Conservation (phyloP, 805 yeast genomes). For the Sugiyamaella chiloensis region DNA sequence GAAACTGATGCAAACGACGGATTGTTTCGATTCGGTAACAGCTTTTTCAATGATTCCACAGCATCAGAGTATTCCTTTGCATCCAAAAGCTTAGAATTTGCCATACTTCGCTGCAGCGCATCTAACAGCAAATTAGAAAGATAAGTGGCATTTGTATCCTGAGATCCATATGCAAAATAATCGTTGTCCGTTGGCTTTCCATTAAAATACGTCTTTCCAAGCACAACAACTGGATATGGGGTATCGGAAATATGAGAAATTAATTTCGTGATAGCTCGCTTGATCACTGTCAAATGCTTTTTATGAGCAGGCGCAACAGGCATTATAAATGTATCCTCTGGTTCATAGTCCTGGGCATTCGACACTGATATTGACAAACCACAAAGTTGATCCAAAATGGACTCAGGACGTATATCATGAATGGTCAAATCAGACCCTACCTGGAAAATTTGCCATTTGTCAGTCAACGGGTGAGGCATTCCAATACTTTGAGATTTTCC, state of each 20-base stretch:
- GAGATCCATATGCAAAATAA: background rate
- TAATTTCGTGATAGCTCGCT: constrained; percentile 19
- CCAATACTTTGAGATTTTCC: constrained; percentile 20
- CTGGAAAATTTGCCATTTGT: constrained; percentile 35
- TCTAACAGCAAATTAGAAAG: constrained; percentile 16
- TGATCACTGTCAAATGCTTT: constrained; percentile 13
- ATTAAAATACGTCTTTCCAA: constrained; percentile 2
- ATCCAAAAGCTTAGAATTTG: constrained; percentile 19
- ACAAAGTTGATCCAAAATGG: constrained; percentile 16
- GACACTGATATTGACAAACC: constrained; percentile 8
- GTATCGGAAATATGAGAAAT: constrained; percentile 12
- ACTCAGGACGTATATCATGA: constrained; percentile 27
- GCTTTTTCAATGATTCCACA: constrained; percentile 15
- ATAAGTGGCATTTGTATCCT: constrained; percentile 4
- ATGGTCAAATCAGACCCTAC: constrained; percentile 31
- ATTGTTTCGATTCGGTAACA: constrained; percentile 17
- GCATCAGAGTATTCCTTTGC: constrained; percentile 22
- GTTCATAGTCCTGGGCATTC: constrained; percentile 4
- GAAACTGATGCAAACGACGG: constrained; percentile 13
- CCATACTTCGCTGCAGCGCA: constrained; percentile 15
- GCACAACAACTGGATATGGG: constrained; percentile 5
- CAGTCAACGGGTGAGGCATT: constrained; percentile 26
- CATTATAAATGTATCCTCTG: constrained; percentile 5
- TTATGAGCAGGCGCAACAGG: constrained; percentile 19
- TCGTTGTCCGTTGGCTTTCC: constrained; percentile 1